Evolutionary conservation across 768 basidiomycete species (phyloP).

Genomic region (Gloeopeniophorella convolvens): DNA sequence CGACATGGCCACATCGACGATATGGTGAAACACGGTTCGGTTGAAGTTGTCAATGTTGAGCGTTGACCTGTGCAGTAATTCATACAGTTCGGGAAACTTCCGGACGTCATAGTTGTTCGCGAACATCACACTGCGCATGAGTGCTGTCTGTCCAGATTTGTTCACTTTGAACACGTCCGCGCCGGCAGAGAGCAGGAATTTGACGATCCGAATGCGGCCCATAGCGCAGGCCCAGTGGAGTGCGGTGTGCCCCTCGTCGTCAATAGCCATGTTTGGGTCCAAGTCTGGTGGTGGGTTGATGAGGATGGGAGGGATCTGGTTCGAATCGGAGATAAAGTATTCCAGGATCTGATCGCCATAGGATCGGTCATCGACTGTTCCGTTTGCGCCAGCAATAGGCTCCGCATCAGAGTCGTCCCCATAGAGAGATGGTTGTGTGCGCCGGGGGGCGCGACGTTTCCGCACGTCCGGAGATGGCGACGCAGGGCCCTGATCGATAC

Average conservation of each 20-base stretch:
- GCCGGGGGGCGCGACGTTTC: slow-evolving; percentile 42
- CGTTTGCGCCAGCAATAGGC: slow-evolving; percentile 34
- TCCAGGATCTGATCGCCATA: slow-evolving; percentile 96
- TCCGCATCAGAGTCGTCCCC: slow-evolving; percentile 42
- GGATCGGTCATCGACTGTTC: slow-evolving; percentile 47
- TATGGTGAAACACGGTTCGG: slow-evolving; percentile 96
- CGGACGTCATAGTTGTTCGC: slow-evolving; percentile 99
- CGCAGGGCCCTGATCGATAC: slow-evolving; percentile 33
- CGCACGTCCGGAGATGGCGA: slow-evolving; percentile 32
- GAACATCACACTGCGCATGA: slow-evolving; percentile 99
- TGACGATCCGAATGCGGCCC: slow-evolving; percentile 95
- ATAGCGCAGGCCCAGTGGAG: slow-evolving; percentile 99
- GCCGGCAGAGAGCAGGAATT: slow-evolving; percentile 85
- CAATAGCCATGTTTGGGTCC: slow-evolving; percentile 93
- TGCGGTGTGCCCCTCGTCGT: slow-evolving; percentile 96
- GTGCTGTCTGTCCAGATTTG: slow-evolving; percentile 90
- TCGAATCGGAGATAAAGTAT: slow-evolving; percentile 97
- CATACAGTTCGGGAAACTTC: slow-evolving; percentile 97
- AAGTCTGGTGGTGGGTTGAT: slow-evolving; percentile 86
- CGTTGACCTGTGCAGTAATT: slow-evolving; percentile 94
- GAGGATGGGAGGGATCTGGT: slow-evolving; percentile 81
- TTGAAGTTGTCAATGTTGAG: slow-evolving; percentile 98
- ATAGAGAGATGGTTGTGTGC: slow-evolving; percentile 35
- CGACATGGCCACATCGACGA: slow-evolving; percentile 94
- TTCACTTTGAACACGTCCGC: slow-evolving; percentile 98